These are phyloP conservation scores for Diaporthe vexans DNA, from an alignment of 2,329 filamentous ascomycete species.

Conservation along the genomic window DNA sequence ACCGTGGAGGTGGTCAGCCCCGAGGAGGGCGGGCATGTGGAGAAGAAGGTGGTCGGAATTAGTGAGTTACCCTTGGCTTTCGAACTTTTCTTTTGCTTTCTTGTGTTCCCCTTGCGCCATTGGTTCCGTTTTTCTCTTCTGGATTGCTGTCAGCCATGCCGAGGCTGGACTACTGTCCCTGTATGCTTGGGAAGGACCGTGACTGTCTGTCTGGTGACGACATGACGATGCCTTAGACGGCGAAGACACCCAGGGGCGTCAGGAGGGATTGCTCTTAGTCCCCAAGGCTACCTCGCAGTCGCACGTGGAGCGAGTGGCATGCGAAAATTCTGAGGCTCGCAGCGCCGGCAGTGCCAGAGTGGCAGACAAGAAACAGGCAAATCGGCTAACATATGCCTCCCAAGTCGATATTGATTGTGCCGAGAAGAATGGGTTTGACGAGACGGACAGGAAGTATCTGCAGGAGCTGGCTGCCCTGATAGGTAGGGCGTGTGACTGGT, in stretches of 20 bases:
- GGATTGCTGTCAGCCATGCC: not conserved
- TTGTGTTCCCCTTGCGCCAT: not conserved
- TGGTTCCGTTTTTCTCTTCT: conserved; percentile 66
- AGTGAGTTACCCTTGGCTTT: conserved; percentile 19
- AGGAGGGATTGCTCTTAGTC: no score
- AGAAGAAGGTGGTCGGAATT: conserved; percentile 63
- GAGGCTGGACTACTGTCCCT: not conserved
- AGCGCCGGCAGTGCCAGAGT: not conserved
- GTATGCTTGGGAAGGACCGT: not conserved
- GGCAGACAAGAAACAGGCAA: not conserved
- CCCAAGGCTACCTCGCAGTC: not conserved
- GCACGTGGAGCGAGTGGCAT: no score
- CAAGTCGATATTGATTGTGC: conserved; percentile 81
- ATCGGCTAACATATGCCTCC: not conserved
- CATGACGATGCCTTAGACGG: not conserved
- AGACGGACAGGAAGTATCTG: conserved; percentile 74
- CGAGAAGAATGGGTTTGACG: conserved; percentile 75
- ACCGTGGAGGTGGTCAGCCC: conserved; percentile 53
- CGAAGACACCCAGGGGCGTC: not conserved
- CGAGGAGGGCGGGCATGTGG: conserved; percentile 44
- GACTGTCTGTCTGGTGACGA: not conserved
- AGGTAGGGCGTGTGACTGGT: conserved; percentile 76
- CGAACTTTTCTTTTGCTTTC: not conserved
- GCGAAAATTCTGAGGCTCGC: not conserved
- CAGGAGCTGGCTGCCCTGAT: conserved; percentile 76